Percentiles rank a stretch among this genome's conserved stretches.
Conservation (phyloP, 225 moss, liverwort and hornwort species). For the Takakia lepidozioides region DNA sequence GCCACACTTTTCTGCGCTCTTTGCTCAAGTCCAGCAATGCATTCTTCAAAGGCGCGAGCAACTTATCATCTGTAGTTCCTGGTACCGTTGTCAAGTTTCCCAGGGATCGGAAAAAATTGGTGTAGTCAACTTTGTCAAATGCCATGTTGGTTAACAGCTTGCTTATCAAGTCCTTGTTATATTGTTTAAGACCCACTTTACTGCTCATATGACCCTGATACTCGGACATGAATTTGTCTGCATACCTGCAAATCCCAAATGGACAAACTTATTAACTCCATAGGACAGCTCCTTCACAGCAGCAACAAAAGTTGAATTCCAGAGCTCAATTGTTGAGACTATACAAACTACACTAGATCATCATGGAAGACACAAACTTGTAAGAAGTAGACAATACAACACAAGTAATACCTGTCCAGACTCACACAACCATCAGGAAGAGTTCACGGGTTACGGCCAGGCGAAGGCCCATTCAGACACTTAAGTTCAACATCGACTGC, state of each 20-base stretch:
- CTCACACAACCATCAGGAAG: too few species aligned
- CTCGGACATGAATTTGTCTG: constrained; percentile 83
- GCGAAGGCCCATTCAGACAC: too few species aligned
- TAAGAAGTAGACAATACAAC: neutral
- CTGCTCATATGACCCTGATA: constrained; percentile 83
- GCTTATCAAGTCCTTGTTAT: constrained; percentile 77
- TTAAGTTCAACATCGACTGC: neutral
- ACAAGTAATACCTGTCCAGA: too few species aligned
- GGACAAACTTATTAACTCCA: neutral
- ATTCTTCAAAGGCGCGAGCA: constrained; percentile 80
- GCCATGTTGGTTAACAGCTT: constrained; percentile 77
- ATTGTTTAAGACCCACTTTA: constrained; percentile 81
- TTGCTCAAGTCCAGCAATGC: constrained; percentile 80
- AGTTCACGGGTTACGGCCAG: too few species aligned
- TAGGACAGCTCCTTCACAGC: constrained; percentile 5
- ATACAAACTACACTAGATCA: too few species aligned
- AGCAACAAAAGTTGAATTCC: neutral
- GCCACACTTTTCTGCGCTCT: constrained; percentile 88
- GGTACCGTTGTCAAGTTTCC: constrained; percentile 60
- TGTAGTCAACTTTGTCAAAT: constrained; percentile 95
- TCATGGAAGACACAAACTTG: constrained; percentile 1
- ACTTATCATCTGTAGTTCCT: constrained; percentile 50
- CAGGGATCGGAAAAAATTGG: constrained; percentile 86
- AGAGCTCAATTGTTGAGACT: too few species aligned
- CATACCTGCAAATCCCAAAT: constrained; percentile 50